phyloP scores from a whole-genome alignment of 352 stramenopile genomes.

The Phytophthora cryptogea region DNA sequence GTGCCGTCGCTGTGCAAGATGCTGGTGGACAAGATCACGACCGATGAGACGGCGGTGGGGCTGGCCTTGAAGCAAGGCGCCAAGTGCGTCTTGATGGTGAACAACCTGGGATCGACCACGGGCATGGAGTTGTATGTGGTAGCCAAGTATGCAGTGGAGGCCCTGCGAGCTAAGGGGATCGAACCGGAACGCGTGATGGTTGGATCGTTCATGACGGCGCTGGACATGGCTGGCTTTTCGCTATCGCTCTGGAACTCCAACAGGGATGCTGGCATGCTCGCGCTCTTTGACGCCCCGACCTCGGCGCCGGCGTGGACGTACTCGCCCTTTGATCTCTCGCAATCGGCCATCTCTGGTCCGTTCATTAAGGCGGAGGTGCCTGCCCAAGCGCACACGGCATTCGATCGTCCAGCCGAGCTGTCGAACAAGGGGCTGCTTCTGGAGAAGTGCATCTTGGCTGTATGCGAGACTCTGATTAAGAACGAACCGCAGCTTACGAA shows the following conservation, averaged over 20 bases:
- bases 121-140: constrained; percentile 97
- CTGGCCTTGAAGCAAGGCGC: constrained; percentile 43
- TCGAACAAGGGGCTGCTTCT: constrained; percentile 42
- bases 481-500: constrained; percentile 91
- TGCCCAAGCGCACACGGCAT: constrained; percentile 32
- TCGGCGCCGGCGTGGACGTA: constrained; percentile 74
- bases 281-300: constrained; percentile 62
- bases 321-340: constrained; percentile 46
- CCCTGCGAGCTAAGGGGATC: constrained; percentile 61
- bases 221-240: constrained; percentile 97
- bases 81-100: constrained; percentile 91
- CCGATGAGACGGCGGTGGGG: constrained; percentile 37
- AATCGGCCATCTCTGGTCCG: constrained; percentile 30
- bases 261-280: constrained; percentile 49
- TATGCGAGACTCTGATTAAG: constrained; percentile 82
- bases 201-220: constrained; percentile 96
- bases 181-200: constrained; percentile 90
- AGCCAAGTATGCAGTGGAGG: constrained; percentile 75
- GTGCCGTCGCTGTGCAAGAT: constrained; percentile 52
- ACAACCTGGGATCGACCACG: constrained; percentile 95
- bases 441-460: constrained; percentile 67
- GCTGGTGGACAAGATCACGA: constrained; percentile 61
- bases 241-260: constrained; percentile 89
- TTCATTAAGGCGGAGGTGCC: constrained; percentile 41
- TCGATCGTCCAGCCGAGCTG: constrained; percentile 48